phyloP scores from a whole-genome alignment of 495 filamentous ascomycete genomes.

The Cryomyces antarcticus region DNA sequence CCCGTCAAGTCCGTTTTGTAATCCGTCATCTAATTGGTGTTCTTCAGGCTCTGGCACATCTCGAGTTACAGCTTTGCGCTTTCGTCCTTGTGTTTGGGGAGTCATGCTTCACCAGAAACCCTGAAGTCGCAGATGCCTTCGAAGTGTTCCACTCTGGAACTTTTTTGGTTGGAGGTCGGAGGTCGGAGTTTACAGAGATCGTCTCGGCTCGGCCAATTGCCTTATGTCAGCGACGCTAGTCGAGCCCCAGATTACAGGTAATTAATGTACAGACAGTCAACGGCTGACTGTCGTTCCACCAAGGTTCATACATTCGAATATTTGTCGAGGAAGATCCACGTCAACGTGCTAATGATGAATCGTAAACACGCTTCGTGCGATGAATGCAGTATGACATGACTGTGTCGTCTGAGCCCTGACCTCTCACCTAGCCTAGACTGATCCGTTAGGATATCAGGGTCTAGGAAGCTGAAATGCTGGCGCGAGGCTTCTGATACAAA shows the following conservation, averaged over 20 bases:
- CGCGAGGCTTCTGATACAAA: slow-evolving; percentile 5
- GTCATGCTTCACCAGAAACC: not conserved
- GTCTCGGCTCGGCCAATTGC: no score
- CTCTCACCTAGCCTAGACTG: no score
- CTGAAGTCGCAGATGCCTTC: not conserved
- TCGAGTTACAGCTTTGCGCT: slow-evolving; percentile 36
- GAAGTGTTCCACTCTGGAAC: not conserved
- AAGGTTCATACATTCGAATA: no score
- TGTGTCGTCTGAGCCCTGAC: no score
- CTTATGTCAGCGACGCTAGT: no score
- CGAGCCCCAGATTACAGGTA: no score
- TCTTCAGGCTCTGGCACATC: slow-evolving; percentile 31
- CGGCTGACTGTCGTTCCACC: no score
- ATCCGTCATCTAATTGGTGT: slow-evolving; percentile 15
- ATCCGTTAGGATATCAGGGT: slow-evolving; percentile 4
- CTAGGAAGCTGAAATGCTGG: slow-evolving; percentile 18
- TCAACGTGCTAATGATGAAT: no score
- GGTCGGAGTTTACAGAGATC: no score
- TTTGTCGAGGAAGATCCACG: no score
- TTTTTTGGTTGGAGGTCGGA: not conserved
- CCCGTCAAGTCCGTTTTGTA: slow-evolving; percentile 44
- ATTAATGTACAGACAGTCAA: no score
- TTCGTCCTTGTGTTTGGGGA: slow-evolving; percentile 14
- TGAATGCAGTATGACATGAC: slow-evolving; percentile 11
- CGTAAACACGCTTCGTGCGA: slow-evolving; percentile 15